Base-by-base conservation (phyloP, 306 rosid species). In the Bauhinia variegata region DNA sequence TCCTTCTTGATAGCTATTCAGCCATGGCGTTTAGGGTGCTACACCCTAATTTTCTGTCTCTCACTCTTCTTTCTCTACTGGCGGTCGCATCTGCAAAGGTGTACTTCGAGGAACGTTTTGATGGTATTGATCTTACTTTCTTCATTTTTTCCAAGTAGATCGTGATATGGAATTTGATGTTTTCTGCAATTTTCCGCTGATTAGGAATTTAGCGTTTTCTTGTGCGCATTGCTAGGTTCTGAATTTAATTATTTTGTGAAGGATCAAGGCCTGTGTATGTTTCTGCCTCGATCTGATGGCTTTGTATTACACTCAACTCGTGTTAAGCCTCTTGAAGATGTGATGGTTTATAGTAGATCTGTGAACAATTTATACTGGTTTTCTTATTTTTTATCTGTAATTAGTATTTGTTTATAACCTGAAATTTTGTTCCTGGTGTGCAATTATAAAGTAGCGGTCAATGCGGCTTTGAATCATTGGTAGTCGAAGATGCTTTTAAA, bases 51-150 rank as follows among this genome's bases (percentile, higher is more conserved):
- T 54, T 84, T 69, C 72, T 67, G 50, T 77, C 82, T 67, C 79
- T 90, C 64, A 15, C 80, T 78, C 71, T 88, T 10, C 67, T 90
- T 43, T 86, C 90, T 7, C 78, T 90, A 9, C 48, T 90, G 33
- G 78, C 89, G 2, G 12, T 83, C 79, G 85, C 88, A 50, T 88
- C 95, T 2, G 97, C 99, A 9, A 95, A 83, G 69, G 92, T 90
- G 16, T 85, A 81, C 88, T 90, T 95, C 76, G 99, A 95, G 72
- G 99, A 95, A 31, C 96, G 96, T 47, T 95, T 95, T 56, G 84
- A 90, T 0, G 99, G 99, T 93, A 85, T 73, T 16, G 34, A 46
- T 71, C 16, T 28, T 34, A 63, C 59, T 8, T 60, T 30, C 14
- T 44, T 57, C 16, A 17, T 60, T 23, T 17, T 11, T 10, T 17